Evolutionary conservation across 176 grass and related monocot species (phyloP), one percentile per base, ranked within the genome.

Genomic region (Oryza glaberrima): DNA sequence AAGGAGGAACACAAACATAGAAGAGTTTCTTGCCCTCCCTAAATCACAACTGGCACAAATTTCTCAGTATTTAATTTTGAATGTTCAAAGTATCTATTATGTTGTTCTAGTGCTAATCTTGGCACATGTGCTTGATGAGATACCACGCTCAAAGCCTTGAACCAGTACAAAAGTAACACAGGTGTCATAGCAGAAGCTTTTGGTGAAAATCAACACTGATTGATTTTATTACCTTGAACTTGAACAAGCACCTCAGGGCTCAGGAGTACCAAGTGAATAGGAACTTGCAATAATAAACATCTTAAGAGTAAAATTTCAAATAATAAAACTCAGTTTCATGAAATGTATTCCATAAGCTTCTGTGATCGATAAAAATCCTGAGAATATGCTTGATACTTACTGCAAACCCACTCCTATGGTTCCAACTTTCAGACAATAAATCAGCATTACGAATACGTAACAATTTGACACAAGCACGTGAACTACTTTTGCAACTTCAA

Each of bases 401-500:
- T 68, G 30, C 70, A 64, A 30, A 13, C 20, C 43, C 70, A 45
- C 25, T 51, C 11, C 11, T 5, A 34, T 72, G n/a, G 43, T 41
- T 63, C 38, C 0, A 81, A 64, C 51, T 85, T 73, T 15, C 8
- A 65, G 19, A 79, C 26, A 48, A 65, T 14, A 13, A 65, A 23
- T 17, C 20, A 40, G 7, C 40, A 71, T 48, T 10, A 20, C 43
- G 36, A 72, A 46, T 66, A 38, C 12, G 20, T 20, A 60, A 69
- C 4, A 85, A 45, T 35, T 60, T 20, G 46, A 43, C 32, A 67
- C 20, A 32, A 45, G 22, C 28, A 61, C 40, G n/a, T n/a, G n/a
- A 77, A 52, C 69, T 60, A 73, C 68, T 72, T 60, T 9, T 43
- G 20, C 10, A 45, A 83, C n/a, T 86, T 69, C 12, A 71, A 84